A percentile compares a stretch with the other conserved stretches of the same genome.
Conservation (phyloP, 257 asterid genomes). For the Nicotiana paniculata region DNA sequence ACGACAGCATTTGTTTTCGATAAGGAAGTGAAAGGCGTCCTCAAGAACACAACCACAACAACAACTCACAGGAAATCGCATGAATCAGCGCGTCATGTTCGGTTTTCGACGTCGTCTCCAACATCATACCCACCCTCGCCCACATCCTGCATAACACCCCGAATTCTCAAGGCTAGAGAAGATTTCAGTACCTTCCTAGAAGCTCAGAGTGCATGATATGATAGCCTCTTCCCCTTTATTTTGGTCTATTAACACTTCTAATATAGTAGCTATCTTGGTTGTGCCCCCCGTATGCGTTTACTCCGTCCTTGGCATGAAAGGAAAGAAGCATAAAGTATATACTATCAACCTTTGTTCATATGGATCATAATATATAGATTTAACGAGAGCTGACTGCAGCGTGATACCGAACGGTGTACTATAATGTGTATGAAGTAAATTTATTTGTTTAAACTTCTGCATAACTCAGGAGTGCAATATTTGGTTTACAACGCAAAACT, state of each 20-base stretch:
- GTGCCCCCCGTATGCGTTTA: background rate
- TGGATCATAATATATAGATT: background rate
- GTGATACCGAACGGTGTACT: background rate
- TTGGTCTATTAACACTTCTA: no score
- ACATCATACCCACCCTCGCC: conserved; percentile 34
- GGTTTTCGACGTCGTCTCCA: conserved; percentile 52
- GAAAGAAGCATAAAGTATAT: background rate
- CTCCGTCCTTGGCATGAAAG: background rate
- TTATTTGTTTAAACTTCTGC: no score
- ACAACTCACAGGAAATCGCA: conserved; percentile 19
- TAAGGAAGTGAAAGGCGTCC: conserved; percentile 52
- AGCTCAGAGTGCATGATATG: conserved; percentile 53
- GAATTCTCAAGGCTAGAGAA: conserved; percentile 43
- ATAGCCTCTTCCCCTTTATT: no score
- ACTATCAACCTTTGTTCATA: background rate
- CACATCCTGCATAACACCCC: conserved; percentile 42
- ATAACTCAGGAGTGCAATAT: no score
- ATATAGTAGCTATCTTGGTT: no score
- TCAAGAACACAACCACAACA: conserved; percentile 27
- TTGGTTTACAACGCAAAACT: no score
- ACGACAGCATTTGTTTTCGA: conserved; percentile 68
- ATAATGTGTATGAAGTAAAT: background rate
- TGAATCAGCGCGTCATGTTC: conserved; percentile 56
- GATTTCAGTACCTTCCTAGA: conserved; percentile 61
- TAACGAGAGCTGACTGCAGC: background rate